These are phyloP conservation scores for Xylaria flabelliformis DNA, from an alignment of 495 filamentous ascomycete genomes.

Conservation along the genomic window DNA sequence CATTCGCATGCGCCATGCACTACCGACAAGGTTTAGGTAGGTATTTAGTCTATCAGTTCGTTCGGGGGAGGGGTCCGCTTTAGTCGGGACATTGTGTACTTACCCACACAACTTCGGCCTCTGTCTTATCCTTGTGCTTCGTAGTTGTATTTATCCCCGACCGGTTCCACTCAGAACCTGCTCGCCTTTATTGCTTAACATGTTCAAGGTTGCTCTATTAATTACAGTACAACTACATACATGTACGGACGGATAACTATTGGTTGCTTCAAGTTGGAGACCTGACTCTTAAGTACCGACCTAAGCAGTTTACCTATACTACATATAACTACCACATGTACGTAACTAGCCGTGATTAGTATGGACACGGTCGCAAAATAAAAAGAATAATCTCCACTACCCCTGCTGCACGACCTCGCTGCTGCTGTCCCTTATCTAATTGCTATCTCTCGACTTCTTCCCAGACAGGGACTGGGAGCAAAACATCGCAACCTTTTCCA, in stretches of 20 bases:
- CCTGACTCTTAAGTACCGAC: neutral
- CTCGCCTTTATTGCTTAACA: neutral
- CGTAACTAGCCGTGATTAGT: neutral
- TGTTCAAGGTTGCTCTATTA: neutral
- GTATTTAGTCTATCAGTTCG: neutral
- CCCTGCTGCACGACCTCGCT: neutral
- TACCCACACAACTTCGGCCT: neutral
- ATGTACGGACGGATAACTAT: neutral
- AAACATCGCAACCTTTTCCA: slow-evolving; percentile 1
- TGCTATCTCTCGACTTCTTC: neutral
- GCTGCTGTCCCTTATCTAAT: slow-evolving; percentile 11
- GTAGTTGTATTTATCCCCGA: neutral
- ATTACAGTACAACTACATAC: neutral
- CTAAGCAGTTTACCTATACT: neutral
- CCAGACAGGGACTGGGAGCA: neutral
- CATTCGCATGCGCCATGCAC: slow-evolving; percentile 1
- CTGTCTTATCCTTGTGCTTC: neutral
- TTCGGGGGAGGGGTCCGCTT: neutral
- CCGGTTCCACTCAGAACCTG: neutral
- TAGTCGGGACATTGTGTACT: neutral
- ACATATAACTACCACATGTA: no score
- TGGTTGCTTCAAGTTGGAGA: neutral
- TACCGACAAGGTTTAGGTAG: slow-evolving; percentile 8
- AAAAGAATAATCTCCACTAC: neutral
- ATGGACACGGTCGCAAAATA: slow-evolving; percentile 5